Base-by-base conservation (phyloP, 2,329 filamentous ascomycete genomes). In the Botrytis hyacinthi region DNA sequence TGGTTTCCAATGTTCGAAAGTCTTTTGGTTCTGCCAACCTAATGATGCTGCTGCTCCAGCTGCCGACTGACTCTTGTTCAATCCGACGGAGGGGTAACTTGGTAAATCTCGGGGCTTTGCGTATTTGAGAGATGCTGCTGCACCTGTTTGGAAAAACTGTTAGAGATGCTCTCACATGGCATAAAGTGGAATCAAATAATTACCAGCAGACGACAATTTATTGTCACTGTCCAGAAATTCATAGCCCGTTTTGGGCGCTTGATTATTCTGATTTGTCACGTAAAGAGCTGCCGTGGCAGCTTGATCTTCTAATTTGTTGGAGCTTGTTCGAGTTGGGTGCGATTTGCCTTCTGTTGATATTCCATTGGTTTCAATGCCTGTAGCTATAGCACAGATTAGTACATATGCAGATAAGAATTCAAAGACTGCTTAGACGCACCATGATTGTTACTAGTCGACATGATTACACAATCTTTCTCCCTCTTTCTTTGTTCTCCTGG, bases 11-110 rank as follows among this genome's bases (percentile, higher is more conserved):
- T 86, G 84, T 80, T 92, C 87, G 69, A 90, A 84, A 4, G 88
- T 81, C 79, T 89, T 92, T 77, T 89, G 89, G 79, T 89, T 92
- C 67, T 89, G 86, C 85, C 93, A 92, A 69, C 93, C 93, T 63
- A 95, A 84, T 70, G 87, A 88, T 59, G 93, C 93, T 71, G 93
- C 94, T 72, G 92, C 89, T 76, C 91, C 88, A 74, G 93, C 93
- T 73, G 93, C 93, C 70, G 85, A 83, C 60, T 82, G 84, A 65
- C 85, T 82, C 73, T 83, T 84, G 67, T 85, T 80, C 60, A 93
- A 85, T 54, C 92, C 91, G 73, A 86, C 81, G 16, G 91, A 90
- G 20, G 93, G 92, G 78, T 87, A 95, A 79, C 91, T 92, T 54
- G 93, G 93, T 35, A 96, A 87, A 78, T 93, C 90, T 79, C 89